Evolutionary conservation across 169 alveolate genomes (phyloP).

Genomic region (Babesia caballi): DNA sequence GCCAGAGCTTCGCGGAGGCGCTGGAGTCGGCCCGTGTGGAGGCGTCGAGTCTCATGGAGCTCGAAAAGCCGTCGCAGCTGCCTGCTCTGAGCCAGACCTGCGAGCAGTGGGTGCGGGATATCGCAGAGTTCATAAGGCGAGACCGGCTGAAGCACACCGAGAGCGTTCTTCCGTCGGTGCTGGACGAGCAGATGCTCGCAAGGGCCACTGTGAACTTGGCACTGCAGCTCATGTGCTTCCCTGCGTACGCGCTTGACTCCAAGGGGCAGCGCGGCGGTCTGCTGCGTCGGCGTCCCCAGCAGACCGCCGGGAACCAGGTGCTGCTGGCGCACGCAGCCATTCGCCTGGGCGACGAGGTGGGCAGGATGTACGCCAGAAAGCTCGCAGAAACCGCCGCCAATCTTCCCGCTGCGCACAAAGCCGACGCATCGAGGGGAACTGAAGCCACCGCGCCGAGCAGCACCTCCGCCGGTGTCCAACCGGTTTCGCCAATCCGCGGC

Average conservation of each 20-base stretch:
- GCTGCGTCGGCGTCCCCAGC: slow-evolving; percentile 58
- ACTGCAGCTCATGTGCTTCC: slow-evolving; percentile 71
- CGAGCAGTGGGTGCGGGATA: slow-evolving; percentile 55
- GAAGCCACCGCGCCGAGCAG: background rate
- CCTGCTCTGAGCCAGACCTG: slow-evolving; percentile 51
- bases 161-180: slow-evolving; percentile 27
- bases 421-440: background rate
- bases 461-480: background rate
- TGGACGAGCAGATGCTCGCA: slow-evolving; percentile 51
- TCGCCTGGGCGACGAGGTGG: slow-evolving; percentile 74
- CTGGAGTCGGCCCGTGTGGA: slow-evolving; percentile 54
- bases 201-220: slow-evolving; percentile 68
- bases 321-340: slow-evolving; percentile 72
- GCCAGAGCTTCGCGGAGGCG: slow-evolving; percentile 60
- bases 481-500: background rate
- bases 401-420: background rate
- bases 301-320: slow-evolving; percentile 68
- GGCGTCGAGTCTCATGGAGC: slow-evolving; percentile 52
- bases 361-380: slow-evolving; percentile 38
- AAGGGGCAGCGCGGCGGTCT: slow-evolving; percentile 57
- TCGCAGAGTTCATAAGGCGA: slow-evolving; percentile 35
- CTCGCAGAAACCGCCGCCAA: slow-evolving; percentile 35
- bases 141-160: slow-evolving; percentile 41
- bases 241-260: slow-evolving; percentile 65
- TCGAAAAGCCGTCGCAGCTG: slow-evolving; percentile 54